Base-by-base conservation (phyloP, 1,139 yeast genomes). In the Geotrichum carabidarum region DNA sequence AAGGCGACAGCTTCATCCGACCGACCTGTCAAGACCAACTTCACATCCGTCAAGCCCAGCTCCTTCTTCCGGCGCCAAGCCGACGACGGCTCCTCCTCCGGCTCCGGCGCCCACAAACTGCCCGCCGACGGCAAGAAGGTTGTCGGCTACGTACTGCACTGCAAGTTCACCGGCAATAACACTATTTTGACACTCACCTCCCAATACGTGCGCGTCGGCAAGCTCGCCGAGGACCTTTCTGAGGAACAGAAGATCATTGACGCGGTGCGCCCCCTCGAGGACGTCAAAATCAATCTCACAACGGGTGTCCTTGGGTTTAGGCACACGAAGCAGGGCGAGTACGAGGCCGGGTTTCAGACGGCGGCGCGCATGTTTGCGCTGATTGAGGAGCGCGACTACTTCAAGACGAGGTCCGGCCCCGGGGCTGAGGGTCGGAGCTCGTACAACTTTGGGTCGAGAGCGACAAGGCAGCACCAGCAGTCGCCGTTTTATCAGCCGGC, bases 281-380 rank as follows among this genome's bases (percentile, higher is more conserved):
- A 82, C 60, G 83, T 85, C 46, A 78, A 81, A 62, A 69, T 84
- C 53, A 80, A 84, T 44, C 74, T 87, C 52, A 73, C 71, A 11
- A 63, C 75, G 5, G 77, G 77, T 27, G 65, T 64, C 54, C 65
- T 71, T 17, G 77, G 77, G 11, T 73, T 67, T 77, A 68, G 62
- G 68, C 78, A 64, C 67, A 76, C 67, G 65, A 79, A 62, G 70
- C 70, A 96, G 72, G 88, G 95, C 53, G 96, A 90, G 69, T 88
- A 88, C 67, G 99, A 91, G 72, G 97, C 96, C 1, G 87, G 86
- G n/a, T 90, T 86, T 75, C 96, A 90, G 68, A 86, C 93, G 11
- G 76, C 90, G 22, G 75, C 90, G 8, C 80, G 81, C 61, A 77
- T 87, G 75, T 89, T 91, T 71, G 79, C 83, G 60, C 71, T 78